Percentiles rank a stretch among this genome's conserved stretches.
phyloP scores from a whole-genome alignment of 139 green algal species.

The Zygnema circumcarinatum region DNA sequence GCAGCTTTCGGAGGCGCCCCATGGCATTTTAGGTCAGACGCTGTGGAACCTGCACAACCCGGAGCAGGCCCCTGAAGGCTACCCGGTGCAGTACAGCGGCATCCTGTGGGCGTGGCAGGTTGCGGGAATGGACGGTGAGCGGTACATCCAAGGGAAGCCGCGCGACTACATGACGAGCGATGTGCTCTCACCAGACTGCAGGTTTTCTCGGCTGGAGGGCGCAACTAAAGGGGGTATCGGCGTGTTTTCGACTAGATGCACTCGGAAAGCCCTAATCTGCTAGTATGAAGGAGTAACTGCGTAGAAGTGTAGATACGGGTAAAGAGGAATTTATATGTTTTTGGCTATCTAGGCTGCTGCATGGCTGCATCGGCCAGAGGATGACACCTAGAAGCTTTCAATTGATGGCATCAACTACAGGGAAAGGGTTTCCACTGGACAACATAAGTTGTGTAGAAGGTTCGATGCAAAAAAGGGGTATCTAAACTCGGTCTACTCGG shows the following conservation, averaged over 20 bases:
- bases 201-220: slow-evolving; percentile 39
- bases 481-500: too few relatives aligned
- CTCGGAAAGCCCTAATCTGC: background rate
- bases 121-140: slow-evolving; percentile 24
- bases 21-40: slow-evolving; percentile 53
- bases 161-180: slow-evolving; percentile 41
- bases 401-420: too few relatives aligned
- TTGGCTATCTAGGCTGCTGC: too few relatives aligned
- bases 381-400: too few relatives aligned
- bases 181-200: slow-evolving; percentile 42
- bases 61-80: slow-evolving; percentile 37
- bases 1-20: slow-evolving; percentile 5
- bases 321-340: too few relatives aligned
- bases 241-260: background rate
- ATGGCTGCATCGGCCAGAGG: too few relatives aligned
- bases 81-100: slow-evolving; percentile 41
- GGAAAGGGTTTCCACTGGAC: too few relatives aligned
- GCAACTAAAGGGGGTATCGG: background rate
- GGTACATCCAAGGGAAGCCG: slow-evolving; percentile 47
- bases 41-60: slow-evolving; percentile 29
- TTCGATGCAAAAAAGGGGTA: too few relatives aligned
- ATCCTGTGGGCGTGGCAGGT: slow-evolving; percentile 52
- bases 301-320: too few relatives aligned
- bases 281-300: too few relatives aligned
- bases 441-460: too few relatives aligned